Conservation (phyloP, 352 stramenopile genomes). For the Aphanomyces cochlioides region DNA sequence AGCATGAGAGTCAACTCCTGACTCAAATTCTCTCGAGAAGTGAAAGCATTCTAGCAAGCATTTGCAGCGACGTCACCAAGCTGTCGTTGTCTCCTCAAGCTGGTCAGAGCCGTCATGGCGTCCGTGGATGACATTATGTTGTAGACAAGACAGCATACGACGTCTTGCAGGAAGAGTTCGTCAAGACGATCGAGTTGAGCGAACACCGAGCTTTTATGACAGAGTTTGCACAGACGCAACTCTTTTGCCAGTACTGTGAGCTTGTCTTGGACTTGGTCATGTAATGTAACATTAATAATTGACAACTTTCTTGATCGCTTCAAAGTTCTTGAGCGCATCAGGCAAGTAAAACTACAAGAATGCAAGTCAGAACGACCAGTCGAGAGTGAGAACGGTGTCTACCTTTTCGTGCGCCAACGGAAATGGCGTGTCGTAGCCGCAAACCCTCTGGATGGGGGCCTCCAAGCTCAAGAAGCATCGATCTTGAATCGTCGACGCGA, state of each 20-base stretch:
- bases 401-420: constrained; percentile 95
- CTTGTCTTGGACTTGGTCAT: constrained; percentile 42
- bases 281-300: constrained; percentile 60
- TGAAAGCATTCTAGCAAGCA: constrained; percentile 56
- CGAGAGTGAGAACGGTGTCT: not conserved
- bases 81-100: constrained; percentile 46
- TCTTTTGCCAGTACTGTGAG: constrained; percentile 86
- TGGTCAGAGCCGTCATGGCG: constrained; percentile 32
- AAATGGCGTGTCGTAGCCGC: constrained; percentile 97
- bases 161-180: constrained; percentile 68
- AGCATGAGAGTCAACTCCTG: constrained; percentile 74
- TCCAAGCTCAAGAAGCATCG: constrained; percentile 96
- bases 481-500: constrained; percentile 91
- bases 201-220: constrained; percentile 66
- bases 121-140: constrained; percentile 14
- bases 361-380: not conserved
- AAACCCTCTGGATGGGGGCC: constrained; percentile 91
- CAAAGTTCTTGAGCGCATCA: constrained; percentile 92
- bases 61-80: constrained; percentile 68
- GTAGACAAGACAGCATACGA: constrained; percentile 64
- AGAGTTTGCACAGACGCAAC: constrained; percentile 80
- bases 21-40: constrained; percentile 28
- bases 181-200: constrained; percentile 63
- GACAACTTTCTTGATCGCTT: constrained; percentile 91
- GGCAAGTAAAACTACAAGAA: constrained; percentile 84